Evolutionary conservation across 306 rosid species (phyloP).

Genomic region (Glycine soja): DNA sequence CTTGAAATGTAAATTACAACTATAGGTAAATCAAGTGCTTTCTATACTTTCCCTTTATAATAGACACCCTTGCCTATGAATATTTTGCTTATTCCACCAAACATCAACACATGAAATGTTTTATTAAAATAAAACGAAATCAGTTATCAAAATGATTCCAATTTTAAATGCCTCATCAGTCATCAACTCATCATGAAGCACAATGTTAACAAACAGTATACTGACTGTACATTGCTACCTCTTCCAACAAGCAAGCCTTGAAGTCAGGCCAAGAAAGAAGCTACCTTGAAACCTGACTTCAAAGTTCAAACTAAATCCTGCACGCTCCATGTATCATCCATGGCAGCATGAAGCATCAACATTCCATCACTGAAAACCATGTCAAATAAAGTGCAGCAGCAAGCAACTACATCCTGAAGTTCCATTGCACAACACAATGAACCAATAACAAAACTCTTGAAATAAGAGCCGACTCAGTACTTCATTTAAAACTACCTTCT

Average conservation of each 20-base stretch:
- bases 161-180: not conserved
- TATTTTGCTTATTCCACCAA: not conserved
- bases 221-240: slow-evolving; percentile 18
- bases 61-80: not conserved
- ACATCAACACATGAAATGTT: not conserved
- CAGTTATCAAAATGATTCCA: not conserved
- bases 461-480: not conserved
- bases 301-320: no score
- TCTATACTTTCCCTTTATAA: not conserved
- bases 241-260: not conserved
- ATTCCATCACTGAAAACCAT: no score
- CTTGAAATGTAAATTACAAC: no score
- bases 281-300: no score
- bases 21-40: no score
- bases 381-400: no score
- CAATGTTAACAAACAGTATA: slow-evolving; percentile 13
- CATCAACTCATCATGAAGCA: not conserved
- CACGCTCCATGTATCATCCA: no score
- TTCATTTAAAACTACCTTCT: slow-evolving; percentile 67
- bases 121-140: not conserved
- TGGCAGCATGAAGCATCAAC: no score
- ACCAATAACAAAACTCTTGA: not conserved
- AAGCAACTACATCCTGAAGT: no score
- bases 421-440: not conserved
- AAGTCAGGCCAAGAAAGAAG: not conserved